These are phyloP conservation scores for Kluyveromyces lactis DNA, from an alignment of 805 yeast species.

Conservation along the genomic window DNA sequence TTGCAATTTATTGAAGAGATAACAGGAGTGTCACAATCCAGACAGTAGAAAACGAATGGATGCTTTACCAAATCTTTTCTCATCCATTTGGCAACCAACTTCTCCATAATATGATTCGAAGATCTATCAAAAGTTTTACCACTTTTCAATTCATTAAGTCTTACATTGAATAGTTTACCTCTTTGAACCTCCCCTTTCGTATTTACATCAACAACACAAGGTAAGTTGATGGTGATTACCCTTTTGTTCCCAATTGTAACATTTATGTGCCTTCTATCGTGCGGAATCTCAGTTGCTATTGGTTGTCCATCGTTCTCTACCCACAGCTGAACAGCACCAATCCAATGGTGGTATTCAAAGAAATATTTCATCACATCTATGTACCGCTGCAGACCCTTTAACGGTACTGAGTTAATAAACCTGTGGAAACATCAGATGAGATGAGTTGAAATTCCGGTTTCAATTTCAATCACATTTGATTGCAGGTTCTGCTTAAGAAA, in stretches of 20 bases:
- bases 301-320: neutral
- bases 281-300: neutral
- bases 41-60: constrained; percentile 12
- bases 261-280: neutral
- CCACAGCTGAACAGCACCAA: neutral
- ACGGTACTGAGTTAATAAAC: too few relatives aligned
- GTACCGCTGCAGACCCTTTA: too few relatives aligned
- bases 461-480: too few relatives aligned
- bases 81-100: constrained; percentile 18
- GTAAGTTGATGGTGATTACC: neutral
- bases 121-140: constrained; percentile 6
- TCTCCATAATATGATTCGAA: constrained; percentile 9
- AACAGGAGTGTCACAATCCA: constrained; percentile 7
- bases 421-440: too few relatives aligned
- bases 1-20: constrained; percentile 12
- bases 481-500: too few relatives aligned
- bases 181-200: neutral
- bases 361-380: neutral
- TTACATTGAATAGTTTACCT: neutral
- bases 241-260: neutral
- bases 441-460: too few relatives aligned
- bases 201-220: neutral
- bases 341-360: constrained; percentile 4
- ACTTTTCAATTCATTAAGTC: neutral
- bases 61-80: constrained; percentile 12